These are phyloP conservation scores for Athelia sp. DNA, from an alignment of 1,284 basidiomycete genomes.

Conservation along the genomic window DNA sequence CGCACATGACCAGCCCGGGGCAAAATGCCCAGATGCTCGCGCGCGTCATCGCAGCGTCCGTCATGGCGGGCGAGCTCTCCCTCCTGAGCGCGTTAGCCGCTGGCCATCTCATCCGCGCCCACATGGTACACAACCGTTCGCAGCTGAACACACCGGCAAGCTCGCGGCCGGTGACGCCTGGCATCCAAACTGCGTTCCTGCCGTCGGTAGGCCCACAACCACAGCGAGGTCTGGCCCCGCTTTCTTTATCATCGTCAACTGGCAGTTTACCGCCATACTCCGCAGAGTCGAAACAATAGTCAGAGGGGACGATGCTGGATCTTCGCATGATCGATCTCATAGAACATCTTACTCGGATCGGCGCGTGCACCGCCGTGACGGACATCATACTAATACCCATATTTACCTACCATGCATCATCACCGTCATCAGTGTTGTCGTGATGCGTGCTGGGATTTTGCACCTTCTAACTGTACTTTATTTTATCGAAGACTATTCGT, in stretches of 20 bases:
- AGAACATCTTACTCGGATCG: too few relatives aligned
- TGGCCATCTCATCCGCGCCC: slow-evolving; percentile 86
- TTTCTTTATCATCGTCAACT: neutral
- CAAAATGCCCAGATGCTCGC: slow-evolving; percentile 86
- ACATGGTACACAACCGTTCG: slow-evolving; percentile 81
- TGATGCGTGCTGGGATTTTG: too few relatives aligned
- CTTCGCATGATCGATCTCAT: neutral
- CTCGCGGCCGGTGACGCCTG: slow-evolving; percentile 62
- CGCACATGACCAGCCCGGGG: slow-evolving; percentile 80
- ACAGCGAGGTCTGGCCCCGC: neutral
- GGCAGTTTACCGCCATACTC: neutral
- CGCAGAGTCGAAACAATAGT: neutral
- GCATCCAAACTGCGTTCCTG: neutral
- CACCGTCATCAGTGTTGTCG: too few relatives aligned
- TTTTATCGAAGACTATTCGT: too few relatives aligned
- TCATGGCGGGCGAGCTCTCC: slow-evolving; percentile 94
- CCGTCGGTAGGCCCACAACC: neutral
- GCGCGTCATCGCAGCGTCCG: slow-evolving; percentile 80
- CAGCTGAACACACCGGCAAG: slow-evolving; percentile 63
- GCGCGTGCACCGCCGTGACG: too few relatives aligned
- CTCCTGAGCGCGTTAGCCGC: slow-evolving; percentile 88
- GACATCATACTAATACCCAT: too few relatives aligned
- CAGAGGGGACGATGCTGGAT: neutral
- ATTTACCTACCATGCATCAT: too few relatives aligned
- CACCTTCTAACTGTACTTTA: too few relatives aligned